Percentiles rank a stretch among this genome's conserved stretches.
These are phyloP conservation scores for Vitis rupestris DNA, from an alignment of 164 flowering plant species.

Conservation along the genomic window DNA sequence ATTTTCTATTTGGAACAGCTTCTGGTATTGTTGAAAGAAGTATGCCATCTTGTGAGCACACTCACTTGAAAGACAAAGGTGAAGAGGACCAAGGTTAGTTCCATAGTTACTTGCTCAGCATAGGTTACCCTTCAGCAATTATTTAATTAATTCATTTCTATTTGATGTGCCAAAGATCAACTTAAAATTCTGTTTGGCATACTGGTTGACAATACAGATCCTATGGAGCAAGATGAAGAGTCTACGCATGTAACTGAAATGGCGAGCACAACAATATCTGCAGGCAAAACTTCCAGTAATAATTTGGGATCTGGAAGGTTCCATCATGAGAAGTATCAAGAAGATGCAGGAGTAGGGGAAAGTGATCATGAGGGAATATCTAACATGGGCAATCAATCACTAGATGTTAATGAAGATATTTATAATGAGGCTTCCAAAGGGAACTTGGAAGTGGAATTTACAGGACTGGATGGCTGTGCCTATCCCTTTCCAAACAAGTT, in stretches of 20 bases:
- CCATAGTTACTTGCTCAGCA: background rate
- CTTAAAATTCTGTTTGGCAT: background rate
- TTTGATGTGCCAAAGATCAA: constrained; percentile 7
- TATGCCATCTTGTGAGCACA: background rate
- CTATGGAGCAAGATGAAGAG: background rate
- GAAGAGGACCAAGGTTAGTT: background rate
- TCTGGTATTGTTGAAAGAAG: background rate
- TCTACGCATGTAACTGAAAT: background rate
- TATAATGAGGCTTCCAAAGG: background rate
- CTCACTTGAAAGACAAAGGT: background rate
- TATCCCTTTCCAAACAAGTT: background rate
- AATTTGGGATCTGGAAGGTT: background rate
- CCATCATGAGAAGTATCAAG: background rate
- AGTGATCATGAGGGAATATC: background rate
- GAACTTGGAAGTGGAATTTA: background rate
- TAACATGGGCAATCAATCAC: background rate
- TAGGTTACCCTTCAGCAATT: background rate
- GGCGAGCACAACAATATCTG: background rate
- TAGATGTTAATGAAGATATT: too few species aligned
- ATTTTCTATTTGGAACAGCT: constrained; percentile 4
- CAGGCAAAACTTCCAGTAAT: background rate
- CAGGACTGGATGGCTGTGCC: background rate
- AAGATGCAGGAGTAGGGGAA: background rate
- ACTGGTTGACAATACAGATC: background rate
- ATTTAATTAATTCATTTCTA: background rate